Base-by-base conservation (phyloP, 306 rosid species). In the Lagenaria siceraria region DNA sequence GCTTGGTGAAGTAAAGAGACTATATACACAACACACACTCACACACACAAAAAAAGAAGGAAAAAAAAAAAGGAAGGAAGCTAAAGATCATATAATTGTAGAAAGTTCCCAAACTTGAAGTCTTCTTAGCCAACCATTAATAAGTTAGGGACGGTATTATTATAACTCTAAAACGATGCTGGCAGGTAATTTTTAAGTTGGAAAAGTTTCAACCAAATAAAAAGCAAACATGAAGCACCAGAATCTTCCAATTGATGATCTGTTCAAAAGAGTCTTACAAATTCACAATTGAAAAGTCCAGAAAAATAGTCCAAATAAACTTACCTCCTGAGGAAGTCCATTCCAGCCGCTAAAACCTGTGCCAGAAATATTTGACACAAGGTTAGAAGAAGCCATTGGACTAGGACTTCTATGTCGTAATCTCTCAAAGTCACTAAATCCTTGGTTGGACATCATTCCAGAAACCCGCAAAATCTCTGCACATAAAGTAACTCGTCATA, bases 381-480 rank as follows among this genome's bases (percentile, higher is more conserved):
- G 91, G 72, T 84, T 89, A 78, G 97, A 88, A 86, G 98, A 95
- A 81, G 97, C 89, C 99, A 96, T 96, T 48, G 99, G 99, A 85
- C 99, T 96, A 31, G 99, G 98, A 81, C 99, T 92, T 89, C 99
- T 87, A 78, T 96, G 97, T 80, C 96, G 91, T 79, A 92, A 84
- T 82, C 99, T 87, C 74, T 96, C 99, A 19, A 92, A 95, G 86
- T 95, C 99, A 8, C 97, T 91, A 79, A 95, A 92, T 81, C 97
- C 93, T 86, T 90, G 99, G 90, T 89, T 95, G 85, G 99, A 95
- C 93, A 92, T 84, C 97, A 89, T 90, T 85, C 92, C 97, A 77
- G 97, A 92, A 80, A 92, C 96, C 78, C 93, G 89, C 60, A 95
- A 84, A 80, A 95, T 95, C 87, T 95, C 73, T 65, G 73, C 73